phyloP scores from a whole-genome alignment of 1,139 yeast genomes.

The Kodamaea sp. region DNA sequence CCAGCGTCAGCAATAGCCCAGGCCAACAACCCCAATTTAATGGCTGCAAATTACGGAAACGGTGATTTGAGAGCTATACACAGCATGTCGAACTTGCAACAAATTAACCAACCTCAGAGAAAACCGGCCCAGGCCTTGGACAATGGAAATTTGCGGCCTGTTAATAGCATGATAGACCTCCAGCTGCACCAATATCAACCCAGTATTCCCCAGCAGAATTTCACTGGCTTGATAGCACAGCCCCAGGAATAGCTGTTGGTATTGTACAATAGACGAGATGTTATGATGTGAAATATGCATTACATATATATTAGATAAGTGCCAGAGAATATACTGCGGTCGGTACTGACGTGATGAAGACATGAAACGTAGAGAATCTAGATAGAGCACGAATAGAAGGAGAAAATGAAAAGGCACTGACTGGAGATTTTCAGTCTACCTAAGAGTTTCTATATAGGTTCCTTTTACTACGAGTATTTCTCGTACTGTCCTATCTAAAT shows the following conservation, averaged over 20 bases:
- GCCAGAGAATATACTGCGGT: no score
- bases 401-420: no score
- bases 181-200: conserved; percentile 19
- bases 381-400: no score
- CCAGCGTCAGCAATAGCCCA: conserved; percentile 31
- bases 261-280: no score
- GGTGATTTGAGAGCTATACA: conserved; percentile 34
- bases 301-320: no score
- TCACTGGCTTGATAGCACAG: conserved; percentile 6
- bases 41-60: conserved; percentile 5
- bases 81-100: conserved; percentile 42
- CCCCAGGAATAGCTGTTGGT: conserved; percentile 8
- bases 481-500: no score
- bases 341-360: no score
- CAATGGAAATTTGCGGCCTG: conserved; percentile 28
- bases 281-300: no score
- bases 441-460: no score
- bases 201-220: conserved; percentile 5
- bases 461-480: no score
- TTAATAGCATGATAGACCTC: conserved; percentile 39
- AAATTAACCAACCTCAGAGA: conserved; percentile 13
- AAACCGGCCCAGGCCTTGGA: conserved; percentile 11
- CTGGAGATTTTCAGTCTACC: no score
- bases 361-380: no score
- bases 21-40: conserved; percentile 12